phyloP scores from a whole-genome alignment of 2,329 filamentous ascomycete genomes.

The Pestalotiopsis sp. region DNA sequence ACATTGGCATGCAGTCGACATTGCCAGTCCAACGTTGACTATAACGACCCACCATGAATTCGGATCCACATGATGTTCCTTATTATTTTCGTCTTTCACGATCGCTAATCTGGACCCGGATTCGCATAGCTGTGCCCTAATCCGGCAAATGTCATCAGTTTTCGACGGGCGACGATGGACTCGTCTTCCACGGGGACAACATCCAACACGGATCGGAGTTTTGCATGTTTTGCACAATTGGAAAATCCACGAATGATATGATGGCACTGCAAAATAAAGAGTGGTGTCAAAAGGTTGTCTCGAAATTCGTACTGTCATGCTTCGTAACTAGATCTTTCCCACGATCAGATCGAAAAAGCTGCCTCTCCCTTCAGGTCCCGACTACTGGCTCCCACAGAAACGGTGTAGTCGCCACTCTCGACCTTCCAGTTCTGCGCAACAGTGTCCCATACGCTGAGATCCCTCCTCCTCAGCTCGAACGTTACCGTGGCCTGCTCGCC shows the following conservation, averaged over 20 bases:
- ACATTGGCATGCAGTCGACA: no score
- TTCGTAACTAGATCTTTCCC: neutral
- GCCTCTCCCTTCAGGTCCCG: conserved; percentile 41
- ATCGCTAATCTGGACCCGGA: neutral
- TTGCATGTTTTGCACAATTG: neutral
- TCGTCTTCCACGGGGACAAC: neutral
- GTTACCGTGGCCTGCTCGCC: conserved; percentile 53
- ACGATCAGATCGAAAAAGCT: neutral
- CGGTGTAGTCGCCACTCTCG: conserved; percentile 47
- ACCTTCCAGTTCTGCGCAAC: conserved; percentile 59
- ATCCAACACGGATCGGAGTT: neutral
- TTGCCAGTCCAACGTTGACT: no score
- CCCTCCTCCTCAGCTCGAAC: conserved; percentile 60
- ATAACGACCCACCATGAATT: neutral
- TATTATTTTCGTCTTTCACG: neutral
- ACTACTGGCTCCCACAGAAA: conserved; percentile 63
- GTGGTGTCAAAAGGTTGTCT: neutral
- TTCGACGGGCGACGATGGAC: neutral
- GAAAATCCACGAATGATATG: neutral
- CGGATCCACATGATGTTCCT: neutral
- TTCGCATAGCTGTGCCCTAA: neutral
- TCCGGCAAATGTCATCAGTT: neutral
- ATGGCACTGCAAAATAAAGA: neutral
- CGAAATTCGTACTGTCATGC: neutral
- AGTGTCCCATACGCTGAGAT: conserved; percentile 63